phyloP scores from a whole-genome alignment of 495 filamentous ascomycete species.

The Entonaema liquescens region DNA sequence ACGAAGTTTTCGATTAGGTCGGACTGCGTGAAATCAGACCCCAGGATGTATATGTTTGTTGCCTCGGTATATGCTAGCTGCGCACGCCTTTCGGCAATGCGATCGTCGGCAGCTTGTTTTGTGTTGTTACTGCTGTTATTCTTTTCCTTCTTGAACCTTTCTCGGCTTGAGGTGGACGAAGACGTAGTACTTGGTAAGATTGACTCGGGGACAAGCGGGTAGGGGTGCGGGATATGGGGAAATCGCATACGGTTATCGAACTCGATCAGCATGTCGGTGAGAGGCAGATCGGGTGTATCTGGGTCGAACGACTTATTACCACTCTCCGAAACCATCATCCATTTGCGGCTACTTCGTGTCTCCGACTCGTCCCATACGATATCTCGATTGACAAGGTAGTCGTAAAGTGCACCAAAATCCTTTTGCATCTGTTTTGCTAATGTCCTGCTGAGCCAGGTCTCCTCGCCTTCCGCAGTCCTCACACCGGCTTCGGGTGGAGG shows the following conservation, averaged over 20 bases:
- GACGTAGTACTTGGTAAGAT: conserved; percentile 48
- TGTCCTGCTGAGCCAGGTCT: conserved; percentile 68
- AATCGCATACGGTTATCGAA: conserved; percentile 71
- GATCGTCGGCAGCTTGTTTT: conserved; percentile 40
- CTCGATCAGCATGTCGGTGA: conserved; percentile 72
- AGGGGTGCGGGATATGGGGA: conserved; percentile 74
- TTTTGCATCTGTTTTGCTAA: conserved; percentile 65
- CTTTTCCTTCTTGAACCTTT: conserved; percentile 50
- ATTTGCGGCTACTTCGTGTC: conserved; percentile 63
- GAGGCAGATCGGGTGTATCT: conserved; percentile 66
- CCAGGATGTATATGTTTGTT: conserved; percentile 71
- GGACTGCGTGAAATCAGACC: conserved; percentile 60
- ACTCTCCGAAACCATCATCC: conserved; percentile 66
- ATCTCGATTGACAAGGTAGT: conserved; percentile 76
- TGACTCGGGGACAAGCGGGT: conserved; percentile 68
- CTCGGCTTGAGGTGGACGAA: conserved; percentile 29
- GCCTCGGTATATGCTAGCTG: conserved; percentile 72
- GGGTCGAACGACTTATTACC: conserved; percentile 63
- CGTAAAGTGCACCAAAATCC: conserved; percentile 74
- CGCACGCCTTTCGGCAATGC: conserved; percentile 55
- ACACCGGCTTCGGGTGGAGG: conserved; percentile 56
- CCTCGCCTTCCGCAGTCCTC: conserved; percentile 55
- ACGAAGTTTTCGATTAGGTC: conserved; percentile 69
- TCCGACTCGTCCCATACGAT: conserved; percentile 69
- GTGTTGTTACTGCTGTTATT: conserved; percentile 33